Conservation (phyloP, 2,329 filamentous ascomycete genomes). For the Ophiostoma novo-ulmi region DNA sequence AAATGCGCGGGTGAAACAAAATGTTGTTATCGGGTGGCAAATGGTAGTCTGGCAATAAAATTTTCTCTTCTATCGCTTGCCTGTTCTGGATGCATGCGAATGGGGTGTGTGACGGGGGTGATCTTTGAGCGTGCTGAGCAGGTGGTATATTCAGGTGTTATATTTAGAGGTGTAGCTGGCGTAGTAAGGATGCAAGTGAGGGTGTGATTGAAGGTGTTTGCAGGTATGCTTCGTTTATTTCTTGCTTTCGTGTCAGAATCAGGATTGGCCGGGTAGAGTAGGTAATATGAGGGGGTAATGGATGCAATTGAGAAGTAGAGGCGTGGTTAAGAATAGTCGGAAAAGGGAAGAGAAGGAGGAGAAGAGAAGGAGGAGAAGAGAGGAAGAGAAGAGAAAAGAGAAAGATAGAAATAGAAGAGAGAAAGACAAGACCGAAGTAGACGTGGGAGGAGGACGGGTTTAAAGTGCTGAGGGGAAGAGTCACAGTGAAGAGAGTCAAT, state of each 20-base stretch:
- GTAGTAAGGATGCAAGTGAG: constrained; percentile 1
- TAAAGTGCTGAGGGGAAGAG: constrained; percentile 14
- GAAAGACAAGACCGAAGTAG: neutral
- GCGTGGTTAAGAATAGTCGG: neutral
- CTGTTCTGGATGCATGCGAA: constrained; percentile 21
- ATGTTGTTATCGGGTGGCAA: constrained; percentile 25
- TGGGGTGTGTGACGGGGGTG: constrained; percentile 18
- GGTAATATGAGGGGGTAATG: neutral
- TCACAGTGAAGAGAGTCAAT: neutral
- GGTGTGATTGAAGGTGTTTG: neutral
- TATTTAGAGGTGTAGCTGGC: neutral
- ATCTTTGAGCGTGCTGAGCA: neutral
- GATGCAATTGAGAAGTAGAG: neutral
- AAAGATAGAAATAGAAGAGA: neutral
- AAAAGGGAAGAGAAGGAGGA: neutral
- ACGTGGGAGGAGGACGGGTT: constrained; percentile 6
- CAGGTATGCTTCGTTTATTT: neutral
- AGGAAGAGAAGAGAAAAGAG: constrained; percentile 1
- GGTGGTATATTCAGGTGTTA: neutral
- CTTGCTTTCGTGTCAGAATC: constrained; percentile 6
- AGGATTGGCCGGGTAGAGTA: constrained; percentile 14
- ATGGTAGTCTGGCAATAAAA: constrained; percentile 20
- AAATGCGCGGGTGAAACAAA: constrained; percentile 13
- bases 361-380: neutral
- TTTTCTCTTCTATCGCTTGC: constrained; percentile 23